phyloP scores from a whole-genome alignment of 2,329 filamentous ascomycete genomes.

The Phaeophleospora eucalypticola region DNA sequence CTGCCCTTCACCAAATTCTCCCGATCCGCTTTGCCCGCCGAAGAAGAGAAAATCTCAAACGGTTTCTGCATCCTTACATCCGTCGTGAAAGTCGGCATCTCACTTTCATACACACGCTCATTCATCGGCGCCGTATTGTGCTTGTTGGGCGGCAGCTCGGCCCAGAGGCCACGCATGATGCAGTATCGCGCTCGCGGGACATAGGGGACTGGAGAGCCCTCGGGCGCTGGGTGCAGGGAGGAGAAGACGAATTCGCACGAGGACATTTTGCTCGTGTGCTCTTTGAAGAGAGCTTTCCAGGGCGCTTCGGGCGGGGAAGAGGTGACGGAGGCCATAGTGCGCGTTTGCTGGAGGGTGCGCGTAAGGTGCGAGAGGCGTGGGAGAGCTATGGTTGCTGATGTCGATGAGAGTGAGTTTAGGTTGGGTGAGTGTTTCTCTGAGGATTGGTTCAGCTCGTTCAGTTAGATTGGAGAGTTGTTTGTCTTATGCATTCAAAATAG shows the following conservation, averaged over 20 bases:
- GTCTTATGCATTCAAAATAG: too few relatives aligned
- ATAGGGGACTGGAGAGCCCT: constrained; percentile 38
- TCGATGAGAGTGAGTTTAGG: too few relatives aligned
- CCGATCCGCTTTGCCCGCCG: constrained; percentile 44
- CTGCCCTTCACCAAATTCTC: constrained; percentile 45
- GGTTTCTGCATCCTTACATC: constrained; percentile 85
- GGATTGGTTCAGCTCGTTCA: not conserved
- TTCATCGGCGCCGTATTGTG: constrained; percentile 71
- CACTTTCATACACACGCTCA: constrained; percentile 65
- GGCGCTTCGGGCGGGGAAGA: constrained; percentile 42
- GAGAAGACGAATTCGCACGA: constrained; percentile 50
- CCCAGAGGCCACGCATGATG: constrained; percentile 82
- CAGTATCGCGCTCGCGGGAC: constrained; percentile 67
- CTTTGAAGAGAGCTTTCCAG: constrained; percentile 49
- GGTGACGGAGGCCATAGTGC: constrained; percentile 46
- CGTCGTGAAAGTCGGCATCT: constrained; percentile 79
- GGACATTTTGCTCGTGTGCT: constrained; percentile 47
- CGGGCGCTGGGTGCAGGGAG: constrained; percentile 45
- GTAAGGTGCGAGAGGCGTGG: constrained; percentile 39
- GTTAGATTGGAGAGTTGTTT: not conserved
- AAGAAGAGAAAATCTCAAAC: constrained; percentile 60
- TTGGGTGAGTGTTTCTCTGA: not conserved
- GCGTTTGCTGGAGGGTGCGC: constrained; percentile 20
- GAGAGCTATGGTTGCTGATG: constrained; percentile 30
- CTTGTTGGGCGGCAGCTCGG: constrained; percentile 64